phyloP scores from a whole-genome alignment of 2,329 filamentous ascomycete species.

The Trichoderma sp. region DNA sequence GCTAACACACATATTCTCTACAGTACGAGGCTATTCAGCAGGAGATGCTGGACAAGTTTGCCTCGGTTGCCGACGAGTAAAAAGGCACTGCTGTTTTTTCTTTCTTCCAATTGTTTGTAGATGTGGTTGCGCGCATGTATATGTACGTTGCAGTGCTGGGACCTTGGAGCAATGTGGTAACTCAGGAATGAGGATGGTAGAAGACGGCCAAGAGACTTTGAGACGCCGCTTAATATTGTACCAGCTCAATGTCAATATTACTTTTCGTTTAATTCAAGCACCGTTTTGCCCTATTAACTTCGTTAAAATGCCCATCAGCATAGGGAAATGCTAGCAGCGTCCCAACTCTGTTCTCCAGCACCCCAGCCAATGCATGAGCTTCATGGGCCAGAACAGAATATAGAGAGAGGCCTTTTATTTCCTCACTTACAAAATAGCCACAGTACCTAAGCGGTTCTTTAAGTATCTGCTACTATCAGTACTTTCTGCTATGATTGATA shows the following conservation, averaged over 20 bases:
- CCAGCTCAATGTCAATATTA: slow-evolving; percentile 25
- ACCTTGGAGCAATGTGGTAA: slow-evolving; percentile 28
- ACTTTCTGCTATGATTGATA: no score
- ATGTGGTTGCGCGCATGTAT: slow-evolving; percentile 16
- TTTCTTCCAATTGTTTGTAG: slow-evolving; percentile 16
- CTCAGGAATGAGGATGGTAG: slow-evolving; percentile 20
- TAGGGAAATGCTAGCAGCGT: background rate
- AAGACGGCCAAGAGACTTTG: slow-evolving; percentile 21
- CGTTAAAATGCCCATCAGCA: background rate
- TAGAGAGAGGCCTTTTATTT: no score
- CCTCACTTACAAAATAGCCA: no score
- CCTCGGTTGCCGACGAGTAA: slow-evolving; percentile 92
- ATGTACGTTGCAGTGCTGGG: slow-evolving; percentile 22
- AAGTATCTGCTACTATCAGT: no score
- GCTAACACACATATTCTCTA: slow-evolving; percentile 42
- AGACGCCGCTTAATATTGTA: slow-evolving; percentile 30
- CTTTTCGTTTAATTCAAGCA: slow-evolving; percentile 6
- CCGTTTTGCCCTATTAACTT: background rate
- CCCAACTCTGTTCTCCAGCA: background rate
- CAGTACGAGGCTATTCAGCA: slow-evolving; percentile 92
- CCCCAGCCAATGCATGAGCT: background rate
- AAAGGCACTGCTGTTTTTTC: slow-evolving; percentile 17
- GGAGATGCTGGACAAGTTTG: slow-evolving; percentile 95
- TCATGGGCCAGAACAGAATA: no score
- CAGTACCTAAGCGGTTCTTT: no score